These are phyloP conservation scores for Aspergillus sclerotiicarbonarius DNA, from an alignment of 495 filamentous ascomycete species.

Conservation along the genomic window DNA sequence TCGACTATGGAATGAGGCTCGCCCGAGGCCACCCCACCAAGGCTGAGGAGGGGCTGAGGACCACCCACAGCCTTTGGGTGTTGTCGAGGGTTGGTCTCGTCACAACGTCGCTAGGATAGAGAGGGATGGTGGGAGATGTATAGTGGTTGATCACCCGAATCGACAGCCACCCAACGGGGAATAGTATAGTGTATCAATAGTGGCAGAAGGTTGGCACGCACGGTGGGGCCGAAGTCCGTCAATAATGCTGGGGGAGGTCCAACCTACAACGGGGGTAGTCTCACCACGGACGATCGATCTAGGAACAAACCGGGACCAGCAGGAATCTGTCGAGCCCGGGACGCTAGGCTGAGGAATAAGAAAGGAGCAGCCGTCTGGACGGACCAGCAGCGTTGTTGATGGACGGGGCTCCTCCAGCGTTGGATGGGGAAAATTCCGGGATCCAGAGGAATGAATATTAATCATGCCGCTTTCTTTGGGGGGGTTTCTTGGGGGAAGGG, in stretches of 20 bases:
- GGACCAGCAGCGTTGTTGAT: background rate
- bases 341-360: background rate
- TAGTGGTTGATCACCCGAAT: background rate
- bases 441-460: background rate
- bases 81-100: too few relatives aligned
- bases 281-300: background rate
- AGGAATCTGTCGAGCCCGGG: background rate
- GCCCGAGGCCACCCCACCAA: too few relatives aligned
- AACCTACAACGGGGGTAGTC: background rate
- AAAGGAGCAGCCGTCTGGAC: background rate
- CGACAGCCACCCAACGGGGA: background rate
- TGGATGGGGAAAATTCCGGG: background rate
- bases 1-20: too few relatives aligned
- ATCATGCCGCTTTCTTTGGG: background rate
- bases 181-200: background rate
- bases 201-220: background rate
- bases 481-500: too few relatives aligned
- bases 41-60: too few relatives aligned
- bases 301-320: background rate
- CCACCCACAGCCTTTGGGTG: too few relatives aligned
- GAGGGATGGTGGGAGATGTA: background rate
- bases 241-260: background rate
- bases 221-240: background rate
- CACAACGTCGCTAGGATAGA: background rate
- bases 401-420: background rate